These are phyloP conservation scores for Globisporangium mamillatum DNA, from an alignment of 352 stramenopile species.

Conservation along the genomic window DNA sequence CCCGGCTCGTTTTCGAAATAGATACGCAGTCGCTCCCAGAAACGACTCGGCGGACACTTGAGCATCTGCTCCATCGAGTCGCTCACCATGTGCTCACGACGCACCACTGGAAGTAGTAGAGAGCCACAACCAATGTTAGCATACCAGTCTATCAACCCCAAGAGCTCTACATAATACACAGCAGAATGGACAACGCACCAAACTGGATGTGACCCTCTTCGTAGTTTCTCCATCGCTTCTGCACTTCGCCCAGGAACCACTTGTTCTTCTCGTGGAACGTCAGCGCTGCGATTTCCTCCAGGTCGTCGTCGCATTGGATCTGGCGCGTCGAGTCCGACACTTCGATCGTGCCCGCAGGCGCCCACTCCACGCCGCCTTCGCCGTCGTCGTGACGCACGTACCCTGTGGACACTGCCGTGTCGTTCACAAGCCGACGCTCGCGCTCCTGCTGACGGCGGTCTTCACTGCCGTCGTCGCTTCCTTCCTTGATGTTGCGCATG, in stretches of 20 bases:
- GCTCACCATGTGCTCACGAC: conserved; percentile 68
- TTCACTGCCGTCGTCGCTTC: conserved; percentile 26
- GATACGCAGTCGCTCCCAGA: conserved; percentile 83
- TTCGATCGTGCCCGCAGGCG: conserved; percentile 47
- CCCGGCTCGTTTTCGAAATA: conserved; percentile 88
- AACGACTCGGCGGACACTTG: conserved; percentile 77
- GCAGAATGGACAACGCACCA: conserved; percentile 11
- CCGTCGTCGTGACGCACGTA: conserved; percentile 75
- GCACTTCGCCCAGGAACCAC: conserved; percentile 78
- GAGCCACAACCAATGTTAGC: conserved; percentile 47
- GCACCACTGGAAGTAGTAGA: conserved; percentile 27
- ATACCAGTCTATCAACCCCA: conserved; percentile 40
- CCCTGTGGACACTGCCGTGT: conserved; percentile 70
- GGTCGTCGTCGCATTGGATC: conserved; percentile 74
- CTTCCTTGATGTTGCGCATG: conserved; percentile 54
- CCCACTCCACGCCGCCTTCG: conserved; percentile 63
- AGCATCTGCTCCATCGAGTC: conserved; percentile 89
- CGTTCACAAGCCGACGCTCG: conserved; percentile 34
- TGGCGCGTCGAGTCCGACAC: conserved; percentile 41
- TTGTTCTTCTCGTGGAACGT: conserved; percentile 84
- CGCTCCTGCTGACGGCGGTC: conserved; percentile 14
- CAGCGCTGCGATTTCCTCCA: conserved; percentile 82
- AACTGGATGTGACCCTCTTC: conserved; percentile 86
- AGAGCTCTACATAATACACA: conserved; percentile 19
- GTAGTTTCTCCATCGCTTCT: conserved; percentile 75